These are phyloP conservation scores for Pueraria montana DNA, from an alignment of 306 rosid genomes.

Conservation along the genomic window DNA sequence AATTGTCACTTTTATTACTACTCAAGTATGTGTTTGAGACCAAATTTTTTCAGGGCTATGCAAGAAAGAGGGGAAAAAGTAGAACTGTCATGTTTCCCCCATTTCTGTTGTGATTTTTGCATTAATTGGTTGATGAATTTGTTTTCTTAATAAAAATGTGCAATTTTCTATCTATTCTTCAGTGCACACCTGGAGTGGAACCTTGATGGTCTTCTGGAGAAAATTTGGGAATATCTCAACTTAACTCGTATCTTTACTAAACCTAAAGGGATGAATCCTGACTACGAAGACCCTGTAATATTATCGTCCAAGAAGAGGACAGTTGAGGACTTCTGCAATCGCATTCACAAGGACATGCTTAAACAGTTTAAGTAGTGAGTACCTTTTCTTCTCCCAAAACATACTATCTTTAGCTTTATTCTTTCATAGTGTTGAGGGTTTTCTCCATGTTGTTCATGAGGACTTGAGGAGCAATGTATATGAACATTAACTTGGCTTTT, in stretches of 20 bases:
- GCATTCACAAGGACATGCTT: constrained; percentile 95
- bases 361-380: constrained; percentile 96
- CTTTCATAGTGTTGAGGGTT: constrained; percentile 24
- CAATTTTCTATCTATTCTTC: constrained; percentile 54
- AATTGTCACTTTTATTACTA: background rate
- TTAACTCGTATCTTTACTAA: constrained; percentile 96
- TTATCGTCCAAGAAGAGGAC: constrained; percentile 90
- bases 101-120: constrained; percentile 5
- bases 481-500: constrained; percentile 9
- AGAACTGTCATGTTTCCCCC: background rate
- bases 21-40: constrained; percentile 6
- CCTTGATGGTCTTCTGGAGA: constrained; percentile 96
- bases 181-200: constrained; percentile 99
- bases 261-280: constrained; percentile 99
- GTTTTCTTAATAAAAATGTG: constrained; percentile 13
- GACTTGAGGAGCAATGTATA: background rate
- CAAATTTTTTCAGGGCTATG: background rate
- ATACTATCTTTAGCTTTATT: constrained; percentile 30
- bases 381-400: constrained; percentile 35
- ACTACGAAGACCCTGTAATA: constrained; percentile 98
- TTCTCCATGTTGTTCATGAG: constrained; percentile 4
- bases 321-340: constrained; percentile 89
- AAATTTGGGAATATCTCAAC: constrained; percentile 89
- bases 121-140: background rate
- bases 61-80: constrained; percentile 1